Percentiles rank a stretch among this genome's conserved stretches.
These are phyloP conservation scores for Nephelium lappaceum DNA, from an alignment of 345 rosid species.

Conservation along the genomic window DNA sequence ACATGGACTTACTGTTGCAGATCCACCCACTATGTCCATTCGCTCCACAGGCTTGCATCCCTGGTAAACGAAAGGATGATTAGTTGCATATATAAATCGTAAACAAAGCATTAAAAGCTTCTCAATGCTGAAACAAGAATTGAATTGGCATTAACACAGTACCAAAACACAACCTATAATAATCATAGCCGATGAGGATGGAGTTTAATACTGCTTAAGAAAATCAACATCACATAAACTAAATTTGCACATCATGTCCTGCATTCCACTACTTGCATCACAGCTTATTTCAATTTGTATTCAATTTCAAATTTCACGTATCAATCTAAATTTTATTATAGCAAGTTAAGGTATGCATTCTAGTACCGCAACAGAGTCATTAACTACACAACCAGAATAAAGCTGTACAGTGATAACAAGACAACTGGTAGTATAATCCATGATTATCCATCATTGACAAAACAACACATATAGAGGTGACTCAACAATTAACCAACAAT, in stretches of 20 bases:
- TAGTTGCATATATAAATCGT: background rate
- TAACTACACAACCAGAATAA: background rate
- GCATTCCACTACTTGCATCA: background rate
- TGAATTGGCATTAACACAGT: background rate
- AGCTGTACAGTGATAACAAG: background rate
- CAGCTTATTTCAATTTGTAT: background rate
- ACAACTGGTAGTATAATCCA: background rate
- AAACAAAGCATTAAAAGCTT: background rate
- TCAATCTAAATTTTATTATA: too few species aligned
- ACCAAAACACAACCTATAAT: background rate
- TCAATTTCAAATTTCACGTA: background rate
- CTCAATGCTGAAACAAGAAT: background rate
- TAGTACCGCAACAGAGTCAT: too few species aligned
- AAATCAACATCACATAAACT: background rate
- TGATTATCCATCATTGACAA: background rate
- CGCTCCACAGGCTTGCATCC: constrained; percentile 89
- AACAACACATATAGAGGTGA: background rate
- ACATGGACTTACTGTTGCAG: constrained; percentile 77
- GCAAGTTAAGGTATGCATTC: too few species aligned
- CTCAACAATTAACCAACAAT: background rate
- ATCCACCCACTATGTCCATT: constrained; percentile 69
- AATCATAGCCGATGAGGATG: background rate
- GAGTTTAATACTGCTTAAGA: background rate
- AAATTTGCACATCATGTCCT: too few species aligned
- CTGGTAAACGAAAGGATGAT: constrained; percentile 38